A percentile compares a stretch with the other conserved stretches of the same genome.
Evolutionary conservation across 805 yeast genomes (phyloP).

Genomic region (Suhomyces emberorum): DNA sequence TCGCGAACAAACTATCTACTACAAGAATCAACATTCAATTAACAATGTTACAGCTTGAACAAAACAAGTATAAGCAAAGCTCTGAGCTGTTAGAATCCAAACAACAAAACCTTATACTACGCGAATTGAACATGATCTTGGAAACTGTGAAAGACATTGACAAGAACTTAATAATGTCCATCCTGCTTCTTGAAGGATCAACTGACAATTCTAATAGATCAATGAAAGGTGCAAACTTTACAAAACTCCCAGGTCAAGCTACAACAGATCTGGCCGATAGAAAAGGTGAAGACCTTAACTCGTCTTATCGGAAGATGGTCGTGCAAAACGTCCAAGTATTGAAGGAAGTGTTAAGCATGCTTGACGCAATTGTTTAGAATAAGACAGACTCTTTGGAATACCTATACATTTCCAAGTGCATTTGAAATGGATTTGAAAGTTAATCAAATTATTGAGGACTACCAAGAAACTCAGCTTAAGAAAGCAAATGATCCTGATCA

Average conservation of each 20-base stretch:
- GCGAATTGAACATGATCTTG: constrained; percentile 33
- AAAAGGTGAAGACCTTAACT: too few species aligned
- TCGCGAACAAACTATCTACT: too few species aligned
- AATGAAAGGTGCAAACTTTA: too few species aligned
- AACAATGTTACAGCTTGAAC: too few species aligned
- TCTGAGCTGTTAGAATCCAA: too few species aligned
- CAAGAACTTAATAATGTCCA: constrained; percentile 22
- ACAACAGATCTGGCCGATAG: neutral
- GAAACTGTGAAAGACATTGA: constrained; percentile 31
- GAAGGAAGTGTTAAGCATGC: constrained; percentile 12
- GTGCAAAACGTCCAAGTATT: constrained; percentile 16
- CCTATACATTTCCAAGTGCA: too few species aligned
- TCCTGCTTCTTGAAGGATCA: constrained; percentile 21
- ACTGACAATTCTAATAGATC: too few species aligned
- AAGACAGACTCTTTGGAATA: too few species aligned
- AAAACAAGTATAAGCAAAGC: too few species aligned
- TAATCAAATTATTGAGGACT: constrained; percentile 38
- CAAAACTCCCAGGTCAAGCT: too few species aligned
- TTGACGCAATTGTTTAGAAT: constrained; percentile 2
- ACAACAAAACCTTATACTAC: too few species aligned
- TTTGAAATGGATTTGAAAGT: constrained; percentile 37
- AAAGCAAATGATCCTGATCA: constrained; percentile 12
- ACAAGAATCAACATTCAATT: too few species aligned
- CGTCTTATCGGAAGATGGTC: constrained; percentile 13
- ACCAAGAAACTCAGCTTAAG: constrained; percentile 39